Evolutionary conservation across 306 rosid species (phyloP).

Genomic region (Cicer arietinum): DNA sequence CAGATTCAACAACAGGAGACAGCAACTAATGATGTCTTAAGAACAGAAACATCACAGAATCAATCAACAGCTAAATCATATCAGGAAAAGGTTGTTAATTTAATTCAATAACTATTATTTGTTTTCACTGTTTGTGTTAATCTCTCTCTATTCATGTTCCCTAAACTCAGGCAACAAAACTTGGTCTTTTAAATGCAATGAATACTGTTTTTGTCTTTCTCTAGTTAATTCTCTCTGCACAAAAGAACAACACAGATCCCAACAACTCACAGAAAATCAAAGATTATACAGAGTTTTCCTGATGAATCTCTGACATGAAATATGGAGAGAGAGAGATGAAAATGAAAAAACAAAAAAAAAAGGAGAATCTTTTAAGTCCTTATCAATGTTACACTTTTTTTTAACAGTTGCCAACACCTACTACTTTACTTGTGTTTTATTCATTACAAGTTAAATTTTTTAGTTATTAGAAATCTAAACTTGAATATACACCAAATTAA

Average conservation of each 20-base stretch:
- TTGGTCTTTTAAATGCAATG: slow-evolving; percentile 53
- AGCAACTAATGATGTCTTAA: slow-evolving; percentile 53
- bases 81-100: slow-evolving; percentile 69
- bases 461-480: slow-evolving; percentile 30
- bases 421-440: slow-evolving; percentile 42
- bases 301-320: slow-evolving; percentile 64
- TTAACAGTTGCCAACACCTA: slow-evolving; percentile 51
- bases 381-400: slow-evolving; percentile 49
- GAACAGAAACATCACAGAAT: slow-evolving; percentile 57
- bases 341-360: slow-evolving; percentile 47
- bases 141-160: slow-evolving; percentile 49
- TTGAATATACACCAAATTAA: slow-evolving; percentile 3
- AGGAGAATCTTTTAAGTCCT: slow-evolving; percentile 78
- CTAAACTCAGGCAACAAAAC: slow-evolving; percentile 47
- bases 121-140: slow-evolving; percentile 40
- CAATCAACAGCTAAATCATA: slow-evolving; percentile 66
- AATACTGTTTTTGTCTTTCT: neutral
- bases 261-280: slow-evolving; percentile 72
- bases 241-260: slow-evolving; percentile 79
- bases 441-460: slow-evolving; percentile 21
- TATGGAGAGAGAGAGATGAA: slow-evolving; percentile 36
- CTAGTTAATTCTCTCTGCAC: slow-evolving; percentile 38
- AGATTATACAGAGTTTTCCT: slow-evolving; percentile 67
- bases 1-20: slow-evolving; percentile 55
- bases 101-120: neutral